phyloP scores from a whole-genome alignment of 2,329 filamentous ascomycete species.

The Colletotrichum melonis region DNA sequence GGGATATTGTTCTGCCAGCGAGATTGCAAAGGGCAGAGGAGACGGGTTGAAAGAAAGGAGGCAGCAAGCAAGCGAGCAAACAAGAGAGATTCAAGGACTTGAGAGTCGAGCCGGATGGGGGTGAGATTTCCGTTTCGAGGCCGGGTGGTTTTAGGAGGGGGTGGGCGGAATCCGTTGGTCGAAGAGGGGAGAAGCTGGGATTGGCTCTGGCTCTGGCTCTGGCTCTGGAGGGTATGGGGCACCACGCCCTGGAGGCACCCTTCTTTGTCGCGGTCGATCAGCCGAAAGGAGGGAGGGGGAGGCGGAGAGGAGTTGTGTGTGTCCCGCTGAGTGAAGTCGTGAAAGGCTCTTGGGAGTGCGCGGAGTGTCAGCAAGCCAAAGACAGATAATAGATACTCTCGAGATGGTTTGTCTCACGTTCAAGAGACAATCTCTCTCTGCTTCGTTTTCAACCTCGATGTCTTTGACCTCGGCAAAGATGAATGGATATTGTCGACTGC shows the following conservation, averaged over 20 bases:
- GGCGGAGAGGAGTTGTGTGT: background rate
- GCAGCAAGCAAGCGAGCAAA: constrained; percentile 2
- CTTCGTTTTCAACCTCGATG: too few relatives aligned
- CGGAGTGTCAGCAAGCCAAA: background rate
- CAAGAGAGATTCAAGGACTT: constrained; percentile 25
- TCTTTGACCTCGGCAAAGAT: background rate
- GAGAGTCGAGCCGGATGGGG: constrained; percentile 12
- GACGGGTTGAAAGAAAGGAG: background rate
- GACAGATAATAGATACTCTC: too few relatives aligned
- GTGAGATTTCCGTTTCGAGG: constrained; percentile 8
- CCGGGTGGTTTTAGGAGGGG: constrained; percentile 15
- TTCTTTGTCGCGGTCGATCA: constrained; percentile 29
- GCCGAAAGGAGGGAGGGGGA: constrained; percentile 25
- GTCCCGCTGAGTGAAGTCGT: background rate
- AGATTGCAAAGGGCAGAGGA: background rate
- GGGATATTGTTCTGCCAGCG: background rate
- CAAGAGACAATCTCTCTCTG: too few relatives aligned
- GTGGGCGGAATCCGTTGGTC: constrained; percentile 2
- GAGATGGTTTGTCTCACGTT: too few relatives aligned
- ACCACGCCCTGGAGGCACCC: constrained; percentile 19
- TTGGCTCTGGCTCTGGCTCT: constrained; percentile 5
- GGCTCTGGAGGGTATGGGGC: constrained; percentile 29
- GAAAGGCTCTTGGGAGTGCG: background rate
- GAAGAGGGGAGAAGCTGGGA: constrained; percentile 2
- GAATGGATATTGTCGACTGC: background rate